phyloP scores from a whole-genome alignment of 805 yeast genomes.

The Yamadazyma akitaensis region DNA sequence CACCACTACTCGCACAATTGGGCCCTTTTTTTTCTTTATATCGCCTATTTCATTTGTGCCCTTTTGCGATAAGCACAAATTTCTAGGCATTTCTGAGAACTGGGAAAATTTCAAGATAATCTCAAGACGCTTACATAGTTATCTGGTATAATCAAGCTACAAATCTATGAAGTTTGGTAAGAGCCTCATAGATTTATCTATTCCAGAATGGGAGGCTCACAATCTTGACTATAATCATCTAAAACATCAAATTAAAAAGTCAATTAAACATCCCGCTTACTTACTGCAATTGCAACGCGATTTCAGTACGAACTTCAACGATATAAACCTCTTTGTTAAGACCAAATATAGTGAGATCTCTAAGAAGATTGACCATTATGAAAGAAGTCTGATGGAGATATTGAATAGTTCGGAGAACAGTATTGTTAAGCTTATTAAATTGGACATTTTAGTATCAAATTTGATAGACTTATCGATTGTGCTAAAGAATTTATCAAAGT shows the following conservation, averaged over 20 bases:
- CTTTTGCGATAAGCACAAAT: not conserved
- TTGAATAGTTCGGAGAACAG: conserved; percentile 4
- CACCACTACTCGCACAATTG: not conserved
- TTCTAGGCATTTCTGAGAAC: not conserved
- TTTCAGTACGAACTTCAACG: conserved; percentile 58
- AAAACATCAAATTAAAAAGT: conserved; percentile 56
- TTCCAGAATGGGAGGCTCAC: conserved; percentile 84
- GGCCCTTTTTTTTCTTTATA: not conserved
- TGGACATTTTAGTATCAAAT: conserved; percentile 28
- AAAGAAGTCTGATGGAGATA: conserved; percentile 16
- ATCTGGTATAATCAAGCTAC: not conserved
- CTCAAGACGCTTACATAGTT: not conserved
- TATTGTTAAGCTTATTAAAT: conserved; percentile 12
- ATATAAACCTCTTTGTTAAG: conserved; percentile 57
- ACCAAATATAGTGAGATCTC: conserved; percentile 66
- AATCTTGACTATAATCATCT: conserved; percentile 81
- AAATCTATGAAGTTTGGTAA: conserved; percentile 81
- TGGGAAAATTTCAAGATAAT: not conserved
- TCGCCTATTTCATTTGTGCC: not conserved
- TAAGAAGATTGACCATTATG: conserved; percentile 40
- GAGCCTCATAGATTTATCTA: conserved; percentile 68
- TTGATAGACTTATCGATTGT: conserved; percentile 40
- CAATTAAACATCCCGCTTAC: conserved; percentile 1
- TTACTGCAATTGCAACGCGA: conserved; percentile 35
- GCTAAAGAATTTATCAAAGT: conserved; percentile 65